Evolutionary conservation across 768 basidiomycete genomes (phyloP).

Genomic region (Lepiota brunneoincarnata): DNA sequence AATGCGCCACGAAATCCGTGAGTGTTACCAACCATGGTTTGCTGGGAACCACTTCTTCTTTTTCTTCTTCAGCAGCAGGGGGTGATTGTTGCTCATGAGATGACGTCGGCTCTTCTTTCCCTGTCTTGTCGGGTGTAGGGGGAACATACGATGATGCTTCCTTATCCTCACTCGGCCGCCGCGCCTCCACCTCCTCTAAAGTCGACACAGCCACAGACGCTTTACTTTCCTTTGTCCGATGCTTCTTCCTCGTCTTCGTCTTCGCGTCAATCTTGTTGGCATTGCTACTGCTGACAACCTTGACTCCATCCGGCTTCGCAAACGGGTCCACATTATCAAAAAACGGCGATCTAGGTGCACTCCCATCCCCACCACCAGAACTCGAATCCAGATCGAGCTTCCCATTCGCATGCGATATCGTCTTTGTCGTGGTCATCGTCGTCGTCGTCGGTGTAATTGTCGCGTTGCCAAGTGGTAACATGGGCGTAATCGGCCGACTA

Average conservation of each 20-base stretch:
- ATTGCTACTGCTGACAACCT: constrained; percentile 37
- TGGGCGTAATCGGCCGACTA: too few relatives aligned
- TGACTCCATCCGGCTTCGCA: constrained; percentile 53
- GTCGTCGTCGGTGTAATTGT: too few relatives aligned
- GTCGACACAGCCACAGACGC: too few relatives aligned
- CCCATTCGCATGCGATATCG: neutral
- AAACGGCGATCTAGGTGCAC: constrained; percentile 20
- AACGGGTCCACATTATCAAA: constrained; percentile 48
- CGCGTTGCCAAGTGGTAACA: too few relatives aligned
- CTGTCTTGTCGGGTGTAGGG: neutral
- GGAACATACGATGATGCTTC: neutral
- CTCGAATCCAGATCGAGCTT: neutral
- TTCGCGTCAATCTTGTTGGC: neutral
- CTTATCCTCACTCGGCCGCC: constrained; percentile 18
- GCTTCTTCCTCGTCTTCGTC: constrained; percentile 9
- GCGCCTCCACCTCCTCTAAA: constrained; percentile 19
- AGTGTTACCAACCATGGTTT: constrained; percentile 43
- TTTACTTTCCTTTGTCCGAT: constrained; percentile 8
- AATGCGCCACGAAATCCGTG: constrained; percentile 50
- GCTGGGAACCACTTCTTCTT: neutral
- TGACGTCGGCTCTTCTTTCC: neutral
- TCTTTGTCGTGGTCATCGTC: too few relatives aligned
- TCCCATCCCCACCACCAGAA: neutral
- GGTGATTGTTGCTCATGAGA: neutral
- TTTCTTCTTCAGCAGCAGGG: neutral